Conservation (phyloP, 1,139 yeast genomes). For the Suhomyces guaymorum region DNA sequence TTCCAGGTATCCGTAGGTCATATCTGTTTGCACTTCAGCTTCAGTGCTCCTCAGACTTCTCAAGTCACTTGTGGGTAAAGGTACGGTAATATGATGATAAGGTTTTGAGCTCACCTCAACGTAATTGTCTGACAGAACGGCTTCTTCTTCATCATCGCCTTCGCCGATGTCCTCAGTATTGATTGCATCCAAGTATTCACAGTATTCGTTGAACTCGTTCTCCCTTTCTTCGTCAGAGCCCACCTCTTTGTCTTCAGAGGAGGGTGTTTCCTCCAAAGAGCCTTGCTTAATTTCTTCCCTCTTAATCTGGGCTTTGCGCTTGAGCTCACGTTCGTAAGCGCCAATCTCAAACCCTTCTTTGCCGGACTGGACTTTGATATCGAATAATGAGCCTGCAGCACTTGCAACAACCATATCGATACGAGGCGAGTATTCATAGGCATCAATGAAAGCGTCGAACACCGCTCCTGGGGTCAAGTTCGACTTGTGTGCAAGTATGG, state of each 20-base stretch:
- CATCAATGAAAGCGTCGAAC: constrained; percentile 38
- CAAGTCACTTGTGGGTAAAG: constrained; percentile 3
- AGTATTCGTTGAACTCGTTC: constrained; percentile 10
- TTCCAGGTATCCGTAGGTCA: neutral
- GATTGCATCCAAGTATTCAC: constrained; percentile 10
- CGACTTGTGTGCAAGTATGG: constrained; percentile 39
- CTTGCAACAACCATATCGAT: constrained; percentile 52
- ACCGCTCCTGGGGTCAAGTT: constrained; percentile 41
- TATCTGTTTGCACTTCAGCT: too few relatives aligned
- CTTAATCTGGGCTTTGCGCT: neutral
- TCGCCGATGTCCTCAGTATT: constrained; percentile 7
- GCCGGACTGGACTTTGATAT: constrained; percentile 36
- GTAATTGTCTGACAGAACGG: neutral
- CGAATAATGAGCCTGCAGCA: constrained; percentile 50
- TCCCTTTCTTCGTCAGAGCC: constrained; percentile 7
- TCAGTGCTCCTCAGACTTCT: neutral
- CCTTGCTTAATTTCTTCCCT: constrained; percentile 2
- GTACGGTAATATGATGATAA: constrained; percentile 2
- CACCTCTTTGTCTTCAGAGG: neutral
- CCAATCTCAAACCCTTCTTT: constrained; percentile 31
- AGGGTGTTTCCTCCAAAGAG: neutral
- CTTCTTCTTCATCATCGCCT: constrained; percentile 1
- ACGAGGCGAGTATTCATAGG: constrained; percentile 40
- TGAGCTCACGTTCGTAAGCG: constrained; percentile 5
- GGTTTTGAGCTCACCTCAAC: constrained; percentile 5